These are phyloP conservation scores for Vitis hybrid DNA, from an alignment of 177 flowering plant species.

Conservation along the genomic window DNA sequence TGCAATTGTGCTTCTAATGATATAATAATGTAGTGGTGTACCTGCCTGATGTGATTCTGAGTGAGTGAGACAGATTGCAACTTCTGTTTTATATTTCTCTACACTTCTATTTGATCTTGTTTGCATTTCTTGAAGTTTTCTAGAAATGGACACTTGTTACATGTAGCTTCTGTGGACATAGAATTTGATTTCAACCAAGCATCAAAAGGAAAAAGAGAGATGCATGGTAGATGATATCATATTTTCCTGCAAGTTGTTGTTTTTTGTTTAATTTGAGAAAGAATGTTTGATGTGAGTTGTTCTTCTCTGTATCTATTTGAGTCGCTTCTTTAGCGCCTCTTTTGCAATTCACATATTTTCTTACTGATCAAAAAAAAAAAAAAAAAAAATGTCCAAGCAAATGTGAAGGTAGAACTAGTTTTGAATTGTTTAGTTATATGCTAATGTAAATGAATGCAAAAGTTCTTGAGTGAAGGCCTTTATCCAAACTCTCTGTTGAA, in stretches of 20 bases:
- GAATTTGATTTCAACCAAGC: neutral
- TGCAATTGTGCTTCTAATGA: neutral
- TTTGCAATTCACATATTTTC: too few species aligned
- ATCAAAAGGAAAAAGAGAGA: neutral
- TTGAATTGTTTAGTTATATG: too few species aligned
- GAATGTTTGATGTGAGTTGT: neutral
- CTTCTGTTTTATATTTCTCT: neutral
- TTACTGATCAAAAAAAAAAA: too few species aligned
- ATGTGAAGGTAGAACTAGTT: too few species aligned
- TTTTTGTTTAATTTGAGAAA: neutral
- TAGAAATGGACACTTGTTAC: neutral
- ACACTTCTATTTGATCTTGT: neutral
- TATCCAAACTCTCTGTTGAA: too few species aligned
- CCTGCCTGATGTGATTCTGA: neutral
- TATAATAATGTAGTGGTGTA: neutral
- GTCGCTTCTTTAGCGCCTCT: too few species aligned
- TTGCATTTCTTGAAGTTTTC: neutral
- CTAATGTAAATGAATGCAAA: too few species aligned
- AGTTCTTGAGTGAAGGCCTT: too few species aligned
- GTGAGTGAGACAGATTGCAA: neutral
- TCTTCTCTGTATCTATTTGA: too few species aligned
- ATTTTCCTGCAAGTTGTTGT: neutral
- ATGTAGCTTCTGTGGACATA: neutral
- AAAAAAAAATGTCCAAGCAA: too few species aligned
- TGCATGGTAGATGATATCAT: neutral